Evolutionary conservation across 805 yeast species (phyloP).

Genomic region (Metschnikowia borealis): DNA sequence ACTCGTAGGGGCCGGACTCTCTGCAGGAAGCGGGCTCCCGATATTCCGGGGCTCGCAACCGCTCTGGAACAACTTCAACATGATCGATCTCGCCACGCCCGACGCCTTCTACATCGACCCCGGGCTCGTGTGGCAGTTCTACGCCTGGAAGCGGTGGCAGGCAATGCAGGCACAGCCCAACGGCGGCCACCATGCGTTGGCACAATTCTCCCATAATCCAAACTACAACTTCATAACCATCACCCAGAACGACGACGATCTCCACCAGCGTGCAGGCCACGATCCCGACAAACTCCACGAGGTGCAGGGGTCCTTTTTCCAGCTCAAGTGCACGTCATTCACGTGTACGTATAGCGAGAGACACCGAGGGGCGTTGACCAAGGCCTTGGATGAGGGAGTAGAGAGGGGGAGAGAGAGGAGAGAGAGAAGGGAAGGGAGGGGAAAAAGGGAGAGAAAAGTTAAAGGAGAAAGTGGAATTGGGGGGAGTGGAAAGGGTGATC

Average conservation of each 20-base stretch:
- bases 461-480: no score
- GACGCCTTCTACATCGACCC: slow-evolving; percentile 85
- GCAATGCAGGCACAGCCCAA: slow-evolving; percentile 73
- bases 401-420: slow-evolving; percentile 16
- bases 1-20: slow-evolving; percentile 79
- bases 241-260: slow-evolving; percentile 82
- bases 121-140: slow-evolving; percentile 86
- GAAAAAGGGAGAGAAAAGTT: no score
- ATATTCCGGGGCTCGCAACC: slow-evolving; percentile 73
- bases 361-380: not conserved
- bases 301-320: slow-evolving; percentile 76
- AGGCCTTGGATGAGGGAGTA: slow-evolving; percentile 21
- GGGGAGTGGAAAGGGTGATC: no score
- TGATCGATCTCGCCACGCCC: slow-evolving; percentile 85
- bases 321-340: slow-evolving; percentile 70
- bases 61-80: slow-evolving; percentile 70
- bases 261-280: slow-evolving; percentile 65
- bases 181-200: slow-evolving; percentile 65
- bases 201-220: slow-evolving; percentile 47
- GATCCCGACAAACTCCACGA: slow-evolving; percentile 51
- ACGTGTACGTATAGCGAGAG: slow-evolving; percentile 57
- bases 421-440: slow-evolving; percentile 7
- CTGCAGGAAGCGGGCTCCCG: slow-evolving; percentile 72
- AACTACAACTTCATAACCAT: slow-evolving; percentile 52
- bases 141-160: slow-evolving; percentile 59